phyloP scores from a whole-genome alignment of 179 eudicot species.

The Sideroxylon spinosum region DNA sequence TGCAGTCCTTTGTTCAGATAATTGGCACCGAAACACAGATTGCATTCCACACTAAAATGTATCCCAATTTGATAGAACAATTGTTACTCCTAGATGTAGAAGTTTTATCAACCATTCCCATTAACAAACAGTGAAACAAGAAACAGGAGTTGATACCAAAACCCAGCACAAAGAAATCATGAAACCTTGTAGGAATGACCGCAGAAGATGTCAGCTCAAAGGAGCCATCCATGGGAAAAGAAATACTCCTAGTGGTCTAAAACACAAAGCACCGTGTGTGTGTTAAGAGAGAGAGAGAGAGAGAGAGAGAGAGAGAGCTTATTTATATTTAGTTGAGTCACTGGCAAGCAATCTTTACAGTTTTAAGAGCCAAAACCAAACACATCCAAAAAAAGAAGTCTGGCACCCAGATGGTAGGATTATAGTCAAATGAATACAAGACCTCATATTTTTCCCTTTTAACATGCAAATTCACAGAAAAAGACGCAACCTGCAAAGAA shows the following conservation, averaged over 20 bases:
- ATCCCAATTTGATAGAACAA: not conserved
- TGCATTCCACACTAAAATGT: not conserved
- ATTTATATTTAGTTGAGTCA: not conserved
- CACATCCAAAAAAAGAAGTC: not conserved
- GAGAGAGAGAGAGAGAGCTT: too few relatives aligned
- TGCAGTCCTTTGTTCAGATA: not conserved
- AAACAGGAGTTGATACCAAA: too few relatives aligned
- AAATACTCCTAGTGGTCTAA: too few relatives aligned
- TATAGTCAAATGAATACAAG: not conserved
- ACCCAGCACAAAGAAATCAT: not conserved
- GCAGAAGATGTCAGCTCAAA: not conserved
- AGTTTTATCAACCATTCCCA: not conserved
- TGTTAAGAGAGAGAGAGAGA: too few relatives aligned
- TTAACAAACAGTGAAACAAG: not conserved
- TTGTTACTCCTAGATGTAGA: not conserved
- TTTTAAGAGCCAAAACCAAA: not conserved
- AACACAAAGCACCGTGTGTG: not conserved
- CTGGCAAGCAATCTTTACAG: not conserved
- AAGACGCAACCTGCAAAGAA: too few relatives aligned
- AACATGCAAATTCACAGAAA: too few relatives aligned
- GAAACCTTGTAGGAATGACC: not conserved
- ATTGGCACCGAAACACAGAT: not conserved
- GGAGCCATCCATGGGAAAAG: too few relatives aligned
- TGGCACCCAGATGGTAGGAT: not conserved
- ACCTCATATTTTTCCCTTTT: too few relatives aligned